Evolutionary conservation across 1,139 yeast species (phyloP).

Genomic region (Trichomonascaceae sp.): DNA sequence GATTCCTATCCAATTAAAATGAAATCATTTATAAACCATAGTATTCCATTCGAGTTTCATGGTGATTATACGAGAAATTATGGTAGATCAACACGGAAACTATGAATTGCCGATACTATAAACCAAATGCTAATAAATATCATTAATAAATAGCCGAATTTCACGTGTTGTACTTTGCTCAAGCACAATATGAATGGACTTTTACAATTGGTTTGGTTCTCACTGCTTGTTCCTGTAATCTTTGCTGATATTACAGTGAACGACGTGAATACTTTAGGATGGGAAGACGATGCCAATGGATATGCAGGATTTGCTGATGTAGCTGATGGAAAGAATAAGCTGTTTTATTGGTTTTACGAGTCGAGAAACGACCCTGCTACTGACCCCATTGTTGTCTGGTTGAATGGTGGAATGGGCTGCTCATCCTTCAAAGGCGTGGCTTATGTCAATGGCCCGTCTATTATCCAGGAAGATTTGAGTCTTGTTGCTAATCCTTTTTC

Average conservation of each 20-base stretch:
- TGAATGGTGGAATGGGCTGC: conserved; percentile 74
- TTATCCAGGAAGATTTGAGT: conserved; percentile 32
- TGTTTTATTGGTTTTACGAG: conserved; percentile 69
- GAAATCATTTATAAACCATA: background rate
- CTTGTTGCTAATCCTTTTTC: conserved; percentile 45
- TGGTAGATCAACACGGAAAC: background rate
- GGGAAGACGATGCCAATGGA: conserved; percentile 42
- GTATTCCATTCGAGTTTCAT: background rate
- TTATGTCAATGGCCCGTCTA: conserved; percentile 61
- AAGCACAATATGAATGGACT: background rate
- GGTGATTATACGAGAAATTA: background rate
- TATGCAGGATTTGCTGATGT: conserved; percentile 67
- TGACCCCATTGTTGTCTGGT: conserved; percentile 61
- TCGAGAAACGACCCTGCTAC: conserved; percentile 57
- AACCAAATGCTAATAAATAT: background rate
- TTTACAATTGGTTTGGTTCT: background rate
- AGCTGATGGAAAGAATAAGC: conserved; percentile 76
- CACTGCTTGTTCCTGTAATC: background rate
- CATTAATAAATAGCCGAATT: background rate
- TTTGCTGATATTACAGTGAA: background rate
- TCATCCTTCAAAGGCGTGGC: conserved; percentile 60
- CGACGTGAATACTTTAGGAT: conserved; percentile 17
- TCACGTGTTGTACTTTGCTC: background rate
- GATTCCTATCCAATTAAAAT: background rate
- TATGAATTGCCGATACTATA: background rate